Percentiles rank a stretch among this genome's conserved stretches.
These are phyloP conservation scores for Kwoniella sp. DNA, from an alignment of 768 basidiomycete genomes.

Conservation along the genomic window DNA sequence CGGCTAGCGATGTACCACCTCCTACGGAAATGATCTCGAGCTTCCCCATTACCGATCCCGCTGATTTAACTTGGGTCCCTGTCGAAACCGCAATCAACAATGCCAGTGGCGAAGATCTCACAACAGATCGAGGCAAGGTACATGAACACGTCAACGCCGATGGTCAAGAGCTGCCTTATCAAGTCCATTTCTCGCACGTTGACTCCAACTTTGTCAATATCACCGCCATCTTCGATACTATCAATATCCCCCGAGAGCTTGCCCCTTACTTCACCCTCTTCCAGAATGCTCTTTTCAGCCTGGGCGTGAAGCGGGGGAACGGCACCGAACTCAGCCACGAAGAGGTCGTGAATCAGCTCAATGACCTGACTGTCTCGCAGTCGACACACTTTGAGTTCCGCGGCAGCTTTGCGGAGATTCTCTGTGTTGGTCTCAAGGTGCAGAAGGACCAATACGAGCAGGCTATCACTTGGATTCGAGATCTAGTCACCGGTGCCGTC, in stretches of 20 bases:
- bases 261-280: conserved; percentile 76
- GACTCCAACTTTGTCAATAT: conserved; percentile 90
- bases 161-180: conserved; percentile 69
- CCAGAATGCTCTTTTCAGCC: conserved; percentile 76
- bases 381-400: conserved; percentile 65
- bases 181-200: conserved; percentile 90
- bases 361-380: conserved; percentile 79
- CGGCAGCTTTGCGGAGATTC: conserved; percentile 63
- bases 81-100: conserved; percentile 55
- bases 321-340: conserved; percentile 76
- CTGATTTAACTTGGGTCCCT: conserved; percentile 87
- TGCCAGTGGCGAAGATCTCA: conserved; percentile 30
- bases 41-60: conserved; percentile 79
- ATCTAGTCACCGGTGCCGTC: conserved; percentile 38
- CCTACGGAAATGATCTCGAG: conserved; percentile 72
- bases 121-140: conserved; percentile 54
- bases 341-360: conserved; percentile 82
- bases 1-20: conserved; percentile 75
- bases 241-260: conserved; percentile 65
- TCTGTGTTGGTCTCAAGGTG: conserved; percentile 77
- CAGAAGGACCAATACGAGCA: conserved; percentile 72
- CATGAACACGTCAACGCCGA: conserved; percentile 65
- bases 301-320: conserved; percentile 67
- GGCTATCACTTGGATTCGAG: conserved; percentile 67
- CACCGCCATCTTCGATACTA: conserved; percentile 71